phyloP scores from a whole-genome alignment of 2,329 filamentous ascomycete genomes.

The Ophiostoma tasmaniense region DNA sequence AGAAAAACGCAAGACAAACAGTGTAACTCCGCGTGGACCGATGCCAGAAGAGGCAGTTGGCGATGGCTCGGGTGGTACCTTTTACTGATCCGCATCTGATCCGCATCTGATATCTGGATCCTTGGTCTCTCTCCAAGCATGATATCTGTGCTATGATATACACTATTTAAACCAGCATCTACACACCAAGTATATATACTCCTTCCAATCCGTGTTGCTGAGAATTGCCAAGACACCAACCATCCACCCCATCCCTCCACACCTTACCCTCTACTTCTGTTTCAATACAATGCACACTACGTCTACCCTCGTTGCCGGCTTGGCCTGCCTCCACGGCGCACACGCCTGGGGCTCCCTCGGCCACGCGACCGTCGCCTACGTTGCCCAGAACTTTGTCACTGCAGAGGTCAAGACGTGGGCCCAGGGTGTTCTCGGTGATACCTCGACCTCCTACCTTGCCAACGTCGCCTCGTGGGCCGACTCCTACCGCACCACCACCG shows the following conservation, averaged over 20 bases:
- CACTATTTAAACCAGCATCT: no score
- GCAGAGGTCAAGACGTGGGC: constrained; percentile 35
- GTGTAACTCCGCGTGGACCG: not conserved
- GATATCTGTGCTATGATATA: no score
- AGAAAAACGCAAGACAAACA: not conserved
- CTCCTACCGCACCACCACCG: constrained; percentile 37
- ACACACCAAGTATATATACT: not conserved
- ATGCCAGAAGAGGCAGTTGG: constrained; percentile 5
- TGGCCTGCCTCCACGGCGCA: constrained; percentile 7
- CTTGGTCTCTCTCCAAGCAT: not conserved
- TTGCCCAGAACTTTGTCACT: constrained; percentile 41
- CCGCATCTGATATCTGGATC: not conserved
- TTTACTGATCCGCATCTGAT: not conserved
- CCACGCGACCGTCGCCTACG: constrained; percentile 46
- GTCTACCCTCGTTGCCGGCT: not conserved
- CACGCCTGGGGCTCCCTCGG: constrained; percentile 37
- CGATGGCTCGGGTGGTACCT: constrained; percentile 1
- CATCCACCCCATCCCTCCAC: not conserved
- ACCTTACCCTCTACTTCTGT: not conserved
- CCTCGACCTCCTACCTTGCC: constrained; percentile 39
- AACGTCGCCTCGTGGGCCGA: constrained; percentile 44
- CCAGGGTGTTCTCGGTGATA: constrained; percentile 36
- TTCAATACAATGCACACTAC: not conserved
- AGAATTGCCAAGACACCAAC: not conserved
- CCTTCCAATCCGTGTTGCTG: not conserved